phyloP scores from a whole-genome alignment of 1,284 basidiomycete genomes.

The Somion occarium region DNA sequence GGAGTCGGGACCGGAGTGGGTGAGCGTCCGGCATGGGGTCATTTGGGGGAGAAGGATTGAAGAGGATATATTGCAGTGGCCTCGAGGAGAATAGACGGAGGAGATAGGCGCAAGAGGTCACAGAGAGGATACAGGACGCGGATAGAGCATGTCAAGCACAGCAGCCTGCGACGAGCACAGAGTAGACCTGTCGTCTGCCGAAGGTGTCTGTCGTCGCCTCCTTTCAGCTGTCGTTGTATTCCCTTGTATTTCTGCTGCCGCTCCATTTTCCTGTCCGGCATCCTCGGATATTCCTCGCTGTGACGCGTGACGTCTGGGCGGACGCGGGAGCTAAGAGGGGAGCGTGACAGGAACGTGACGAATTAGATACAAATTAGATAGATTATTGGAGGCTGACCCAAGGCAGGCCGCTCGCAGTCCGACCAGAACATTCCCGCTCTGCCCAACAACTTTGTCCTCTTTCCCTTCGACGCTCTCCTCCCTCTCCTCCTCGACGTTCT shows the following conservation, averaged over 20 bases:
- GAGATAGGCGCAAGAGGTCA: neutral
- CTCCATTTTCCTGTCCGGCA: no score
- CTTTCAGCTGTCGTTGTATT: no score
- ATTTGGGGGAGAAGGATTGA: no score
- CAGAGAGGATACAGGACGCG: neutral
- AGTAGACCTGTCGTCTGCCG: no score
- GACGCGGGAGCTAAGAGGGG: neutral
- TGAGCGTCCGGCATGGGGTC: neutral
- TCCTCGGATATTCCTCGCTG: neutral
- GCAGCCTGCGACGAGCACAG: neutral
- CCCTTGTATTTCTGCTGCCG: no score
- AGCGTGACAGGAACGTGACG: slow-evolving; percentile 1
- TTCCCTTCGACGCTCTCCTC: neutral
- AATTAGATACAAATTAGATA: no score
- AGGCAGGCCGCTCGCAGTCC: no score
- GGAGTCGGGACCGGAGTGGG: neutral
- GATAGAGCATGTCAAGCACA: neutral
- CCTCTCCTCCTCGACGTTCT: neutral
- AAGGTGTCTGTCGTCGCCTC: no score
- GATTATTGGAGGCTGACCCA: no score
- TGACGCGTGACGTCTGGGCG: neutral
- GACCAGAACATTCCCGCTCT: no score
- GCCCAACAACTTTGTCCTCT: no score
- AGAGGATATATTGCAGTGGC: neutral
- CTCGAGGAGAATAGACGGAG: neutral